phyloP scores from a whole-genome alignment of 2,329 filamentous ascomycete genomes.

The Cladosporium sp. region DNA sequence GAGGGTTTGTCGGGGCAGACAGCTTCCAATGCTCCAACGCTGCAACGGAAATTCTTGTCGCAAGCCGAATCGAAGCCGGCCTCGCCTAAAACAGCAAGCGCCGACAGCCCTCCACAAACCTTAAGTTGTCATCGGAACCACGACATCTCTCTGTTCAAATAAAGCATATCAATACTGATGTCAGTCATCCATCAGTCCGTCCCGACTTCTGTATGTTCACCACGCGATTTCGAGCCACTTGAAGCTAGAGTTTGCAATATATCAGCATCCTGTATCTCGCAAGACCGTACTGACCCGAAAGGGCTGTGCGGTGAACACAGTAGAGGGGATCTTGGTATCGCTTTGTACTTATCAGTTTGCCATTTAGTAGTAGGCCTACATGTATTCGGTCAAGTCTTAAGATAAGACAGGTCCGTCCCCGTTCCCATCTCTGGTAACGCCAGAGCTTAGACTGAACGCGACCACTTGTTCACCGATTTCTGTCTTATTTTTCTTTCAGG shows the following conservation, averaged over 20 bases:
- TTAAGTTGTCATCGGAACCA: background rate
- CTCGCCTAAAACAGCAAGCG: background rate
- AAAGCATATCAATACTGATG: background rate
- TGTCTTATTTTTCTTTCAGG: background rate
- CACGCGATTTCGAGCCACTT: background rate
- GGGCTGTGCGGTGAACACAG: too few species aligned
- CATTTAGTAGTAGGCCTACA: background rate
- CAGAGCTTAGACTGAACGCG: background rate
- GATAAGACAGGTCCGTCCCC: background rate
- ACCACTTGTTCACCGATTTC: background rate
- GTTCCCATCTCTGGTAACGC: background rate
- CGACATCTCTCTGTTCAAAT: background rate
- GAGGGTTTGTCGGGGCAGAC: background rate
- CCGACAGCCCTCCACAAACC: background rate
- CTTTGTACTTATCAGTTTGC: background rate
- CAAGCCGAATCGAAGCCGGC: background rate
- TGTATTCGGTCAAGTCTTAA: background rate
- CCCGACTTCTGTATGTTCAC: background rate
- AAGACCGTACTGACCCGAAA: background rate
- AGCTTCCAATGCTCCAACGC: background rate
- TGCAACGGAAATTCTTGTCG: slow-evolving; percentile 4
- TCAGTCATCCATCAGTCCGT: background rate
- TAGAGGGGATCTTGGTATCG: background rate
- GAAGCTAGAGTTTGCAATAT: background rate
- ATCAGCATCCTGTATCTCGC: background rate